These are phyloP conservation scores for Carpinus viminea DNA, from an alignment of 306 rosid genomes.

Conservation along the genomic window DNA sequence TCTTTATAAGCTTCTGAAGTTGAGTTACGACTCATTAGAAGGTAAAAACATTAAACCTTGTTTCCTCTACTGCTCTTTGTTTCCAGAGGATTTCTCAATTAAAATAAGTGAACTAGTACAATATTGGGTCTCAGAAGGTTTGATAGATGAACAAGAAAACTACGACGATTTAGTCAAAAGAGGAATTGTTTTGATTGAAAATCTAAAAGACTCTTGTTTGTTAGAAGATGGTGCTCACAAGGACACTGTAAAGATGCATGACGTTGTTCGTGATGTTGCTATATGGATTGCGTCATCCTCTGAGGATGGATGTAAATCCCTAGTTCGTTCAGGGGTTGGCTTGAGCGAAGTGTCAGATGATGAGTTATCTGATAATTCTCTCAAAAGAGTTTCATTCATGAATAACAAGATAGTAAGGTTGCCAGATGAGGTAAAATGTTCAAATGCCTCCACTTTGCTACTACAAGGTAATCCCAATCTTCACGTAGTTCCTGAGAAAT, in stretches of 20 bases:
- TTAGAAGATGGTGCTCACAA: constrained; percentile 9
- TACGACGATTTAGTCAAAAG: neutral
- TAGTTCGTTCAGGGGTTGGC: constrained; percentile 20
- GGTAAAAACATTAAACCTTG: constrained; percentile 12
- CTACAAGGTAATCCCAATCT: constrained; percentile 9
- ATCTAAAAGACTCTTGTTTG: constrained; percentile 27
- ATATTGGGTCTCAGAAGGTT: constrained; percentile 12
- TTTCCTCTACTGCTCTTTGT: constrained; percentile 27
- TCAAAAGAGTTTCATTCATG: constrained; percentile 22
- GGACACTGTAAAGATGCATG: constrained; percentile 24
- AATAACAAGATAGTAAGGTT: constrained; percentile 6
- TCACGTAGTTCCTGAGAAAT: constrained; percentile 7
- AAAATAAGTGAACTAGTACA: constrained; percentile 12
- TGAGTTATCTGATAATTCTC: constrained; percentile 3
- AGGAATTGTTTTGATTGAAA: constrained; percentile 22
- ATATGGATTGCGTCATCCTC: neutral
- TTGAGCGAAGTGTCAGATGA: constrained; percentile 1
- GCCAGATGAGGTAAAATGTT: constrained; percentile 3
- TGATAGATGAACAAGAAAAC: constrained; percentile 7
- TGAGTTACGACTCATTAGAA: constrained; percentile 16
- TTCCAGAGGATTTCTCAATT: constrained; percentile 17
- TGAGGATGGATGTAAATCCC: neutral
- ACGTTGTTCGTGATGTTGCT: constrained; percentile 9
- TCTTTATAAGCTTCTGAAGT: constrained; percentile 11
- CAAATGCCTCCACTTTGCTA: constrained; percentile 19